Percentiles rank a stretch among this genome's conserved stretches.
Conservation (phyloP, 495 filamentous ascomycete genomes). For the Neurospora terricola region DNA sequence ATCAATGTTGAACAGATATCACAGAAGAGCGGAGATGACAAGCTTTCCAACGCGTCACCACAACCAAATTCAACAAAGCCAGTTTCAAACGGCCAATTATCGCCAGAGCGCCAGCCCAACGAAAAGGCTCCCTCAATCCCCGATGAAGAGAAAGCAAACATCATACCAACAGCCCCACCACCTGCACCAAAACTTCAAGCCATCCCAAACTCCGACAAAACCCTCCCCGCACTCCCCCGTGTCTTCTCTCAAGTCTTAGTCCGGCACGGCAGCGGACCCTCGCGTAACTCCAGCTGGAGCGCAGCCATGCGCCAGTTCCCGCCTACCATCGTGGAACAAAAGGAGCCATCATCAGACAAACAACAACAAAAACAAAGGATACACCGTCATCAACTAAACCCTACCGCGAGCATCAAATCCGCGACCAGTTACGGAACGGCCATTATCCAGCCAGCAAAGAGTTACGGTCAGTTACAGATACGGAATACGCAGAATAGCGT, state of each 20-base stretch:
- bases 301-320: constrained; percentile 4
- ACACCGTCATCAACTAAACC: constrained; percentile 7
- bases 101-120: not conserved
- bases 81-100: not conserved
- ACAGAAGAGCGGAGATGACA: not conserved
- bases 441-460: not conserved
- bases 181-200: not conserved
- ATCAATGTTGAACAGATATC: not conserved
- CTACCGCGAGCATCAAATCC: not conserved
- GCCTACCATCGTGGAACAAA: constrained; percentile 22
- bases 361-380: constrained; percentile 12
- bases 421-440: not conserved
- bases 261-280: not conserved
- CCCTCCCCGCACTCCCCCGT: not conserved
- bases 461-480: not conserved
- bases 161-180: not conserved
- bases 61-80: not conserved
- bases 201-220: not conserved
- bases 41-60: not conserved
- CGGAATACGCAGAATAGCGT: not conserved
- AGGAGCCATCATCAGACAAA: constrained; percentile 14
- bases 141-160: not conserved
- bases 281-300: not conserved
- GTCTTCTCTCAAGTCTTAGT: not conserved
- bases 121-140: not conserved